A percentile compares a stretch with the other conserved stretches of the same genome.
Evolutionary conservation across 257 asterid species (phyloP).

Genomic region (Solanum bulbocastanum): DNA sequence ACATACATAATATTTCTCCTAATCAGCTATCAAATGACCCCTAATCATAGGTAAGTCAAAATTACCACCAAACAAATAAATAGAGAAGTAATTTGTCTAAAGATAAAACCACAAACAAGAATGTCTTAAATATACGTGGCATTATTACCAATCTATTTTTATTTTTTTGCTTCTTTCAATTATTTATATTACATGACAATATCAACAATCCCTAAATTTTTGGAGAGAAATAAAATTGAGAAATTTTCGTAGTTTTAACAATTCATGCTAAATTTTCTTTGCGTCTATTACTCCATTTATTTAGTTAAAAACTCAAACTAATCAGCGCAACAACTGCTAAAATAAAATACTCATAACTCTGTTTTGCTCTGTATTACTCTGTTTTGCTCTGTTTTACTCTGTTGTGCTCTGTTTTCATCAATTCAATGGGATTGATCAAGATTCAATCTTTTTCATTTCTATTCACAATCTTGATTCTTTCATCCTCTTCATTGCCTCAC

Average conservation of each 20-base stretch:
- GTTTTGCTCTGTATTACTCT: background rate
- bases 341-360: background rate
- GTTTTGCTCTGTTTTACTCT: background rate
- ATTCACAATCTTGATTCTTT: background rate
- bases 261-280: background rate
- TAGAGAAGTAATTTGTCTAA: too few relatives aligned
- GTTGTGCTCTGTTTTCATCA: background rate
- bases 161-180: background rate
- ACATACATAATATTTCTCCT: too few relatives aligned
- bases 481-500: background rate
- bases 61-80: too few relatives aligned
- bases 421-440: background rate
- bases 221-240: background rate
- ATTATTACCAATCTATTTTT: background rate
- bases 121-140: background rate
- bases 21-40: too few relatives aligned
- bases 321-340: background rate
- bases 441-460: background rate
- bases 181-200: background rate
- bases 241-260: background rate
- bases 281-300: background rate
- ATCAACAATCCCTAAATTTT: background rate
- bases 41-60: too few relatives aligned
- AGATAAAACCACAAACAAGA: background rate
- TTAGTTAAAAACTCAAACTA: background rate